These are phyloP conservation scores for carrot (Daucus carota) DNA, from an alignment of 129 eudicot genomes.

Conservation along the genomic window DNA sequence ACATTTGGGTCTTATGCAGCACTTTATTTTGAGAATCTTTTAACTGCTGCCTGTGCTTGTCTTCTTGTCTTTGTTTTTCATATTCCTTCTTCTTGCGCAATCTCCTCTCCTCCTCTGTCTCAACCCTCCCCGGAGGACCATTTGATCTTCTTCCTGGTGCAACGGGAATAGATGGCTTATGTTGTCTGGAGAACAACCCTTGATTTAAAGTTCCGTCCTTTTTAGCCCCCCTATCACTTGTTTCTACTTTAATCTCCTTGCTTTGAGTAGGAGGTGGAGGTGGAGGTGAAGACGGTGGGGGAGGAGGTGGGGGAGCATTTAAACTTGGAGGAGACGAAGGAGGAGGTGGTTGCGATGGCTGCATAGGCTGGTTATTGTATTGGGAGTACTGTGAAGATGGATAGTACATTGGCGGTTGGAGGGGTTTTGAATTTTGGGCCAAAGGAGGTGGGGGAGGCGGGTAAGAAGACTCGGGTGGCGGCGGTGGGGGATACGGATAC, in stretches of 20 bases:
- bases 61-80: constrained; percentile 76
- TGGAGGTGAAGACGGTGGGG: constrained; percentile 68
- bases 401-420: constrained; percentile 40
- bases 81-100: constrained; percentile 66
- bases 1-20: constrained; percentile 54
- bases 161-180: constrained; percentile 44
- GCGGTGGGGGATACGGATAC: constrained; percentile 44
- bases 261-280: constrained; percentile 43
- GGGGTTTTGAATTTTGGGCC: constrained; percentile 20
- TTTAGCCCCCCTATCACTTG: constrained; percentile 16
- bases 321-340: constrained; percentile 53
- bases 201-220: constrained; percentile 27
- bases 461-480: constrained; percentile 48
- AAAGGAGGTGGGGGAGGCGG: constrained; percentile 63
- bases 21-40: constrained; percentile 59
- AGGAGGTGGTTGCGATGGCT: constrained; percentile 41
- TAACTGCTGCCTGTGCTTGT: constrained; percentile 55
- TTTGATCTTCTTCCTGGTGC: constrained; percentile 33
- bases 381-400: constrained; percentile 57
- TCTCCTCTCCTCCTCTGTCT: constrained; percentile 83
- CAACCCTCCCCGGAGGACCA: constrained; percentile 52
- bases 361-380: constrained; percentile 40
- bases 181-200: constrained; percentile 29
- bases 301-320: constrained; percentile 55
- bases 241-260: constrained; percentile 34